Evolutionary conservation across 192 early-diverging fungal genomes (phyloP), one percentile per base, ranked within the genome.

Genomic region (Coemansia sp.): DNA sequence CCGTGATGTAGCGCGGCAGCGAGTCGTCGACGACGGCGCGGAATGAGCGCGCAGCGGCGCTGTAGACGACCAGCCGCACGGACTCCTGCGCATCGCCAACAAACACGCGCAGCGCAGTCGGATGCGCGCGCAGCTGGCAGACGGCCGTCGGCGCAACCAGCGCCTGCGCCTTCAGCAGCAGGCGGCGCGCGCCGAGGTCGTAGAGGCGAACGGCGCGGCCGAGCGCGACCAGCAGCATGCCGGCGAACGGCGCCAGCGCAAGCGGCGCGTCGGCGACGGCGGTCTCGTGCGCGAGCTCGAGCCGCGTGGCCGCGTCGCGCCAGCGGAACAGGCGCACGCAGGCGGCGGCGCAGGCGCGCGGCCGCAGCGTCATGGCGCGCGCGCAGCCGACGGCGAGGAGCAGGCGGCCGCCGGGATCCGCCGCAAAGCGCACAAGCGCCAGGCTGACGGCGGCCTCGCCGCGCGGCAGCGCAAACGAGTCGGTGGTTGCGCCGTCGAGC

Each of bases 1-100:
- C 76, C 15, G 95, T 94, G 45, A 92, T 87, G 88, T 91, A 95
- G 54, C 95, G 88, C 53, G 93, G 92, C 19, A 88, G 75, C n/a
- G 92, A 88, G 72, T 99, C 98, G 65, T 97, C 95, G 40, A 96
- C 94, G 79, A 97, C 91, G 1, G 94, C 82, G n/a, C 88, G 89
- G 76, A 99, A 93, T 15, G 86, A 85, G 72, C 95, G 94, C 63
- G 96, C 88, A 5, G 84, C 65, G 32, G 81, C 85, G 18, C 87
- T 74, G 70, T 94, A 97, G 2, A 84, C 75, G 1, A 87, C 90
- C 79, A 92, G 94, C 40, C 88, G 89, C 6, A 95, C 77, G 5
- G 95, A 95, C 75, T 97, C 94, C 67, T 94, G 93, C 19, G 92
- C 84, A 68, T 99, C 98, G 37, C 88, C 88, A 19, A 93, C 85